Evolutionary conservation across 805 yeast species (phyloP), one percentile per base, ranked within the genome.

Genomic region (Pachysolen tannophilus): DNA sequence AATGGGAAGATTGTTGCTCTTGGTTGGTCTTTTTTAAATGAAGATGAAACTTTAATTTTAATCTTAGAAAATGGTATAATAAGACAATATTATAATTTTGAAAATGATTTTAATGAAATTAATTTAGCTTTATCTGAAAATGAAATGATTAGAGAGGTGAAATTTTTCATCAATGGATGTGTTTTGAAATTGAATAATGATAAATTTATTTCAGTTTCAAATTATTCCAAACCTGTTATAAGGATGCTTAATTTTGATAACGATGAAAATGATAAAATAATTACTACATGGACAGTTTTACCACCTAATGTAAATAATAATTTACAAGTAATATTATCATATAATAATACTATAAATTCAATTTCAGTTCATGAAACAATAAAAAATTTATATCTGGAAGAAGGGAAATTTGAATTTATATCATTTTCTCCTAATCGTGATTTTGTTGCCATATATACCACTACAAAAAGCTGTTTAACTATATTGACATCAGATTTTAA

Each of bases 51-150:
- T 33, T 60, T 84, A 31, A 55, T 78, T 8, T 72, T 81, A 9
- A 69, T 80, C 1, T 52, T 77, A 25, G 65, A 61, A 21, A 58
- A 61, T 33, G 80, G 81, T 6, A 61, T 56, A 20, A 70, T 67
- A 17, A 60, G 94, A 19, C 58, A 66, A 19, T 83, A 82, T 53
- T 55, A 63, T 28, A 87, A 82, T 46, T 75, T 81, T 42, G 72
- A 72, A 15, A 82, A 84, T 3, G 78, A 72, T 30, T 84, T 82
- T 50, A 63, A 65, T 32, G 85, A 78, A 45, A 67, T 63, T 44
- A 51, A 55, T 13, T 41, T 72, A 4, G 61, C 61, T 2, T 43
- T 48, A 14, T 56, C 53, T 5, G 55, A 61, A 0, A 65, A 58
- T 26, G 39, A 47, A 6, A 44, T 41, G 0, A 52, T 69, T 6